A percentile compares a stretch with the other conserved stretches of the same genome.
phyloP scores from a whole-genome alignment of 1,284 basidiomycete genomes.

The Mycosarcoma mackinlayi region DNA sequence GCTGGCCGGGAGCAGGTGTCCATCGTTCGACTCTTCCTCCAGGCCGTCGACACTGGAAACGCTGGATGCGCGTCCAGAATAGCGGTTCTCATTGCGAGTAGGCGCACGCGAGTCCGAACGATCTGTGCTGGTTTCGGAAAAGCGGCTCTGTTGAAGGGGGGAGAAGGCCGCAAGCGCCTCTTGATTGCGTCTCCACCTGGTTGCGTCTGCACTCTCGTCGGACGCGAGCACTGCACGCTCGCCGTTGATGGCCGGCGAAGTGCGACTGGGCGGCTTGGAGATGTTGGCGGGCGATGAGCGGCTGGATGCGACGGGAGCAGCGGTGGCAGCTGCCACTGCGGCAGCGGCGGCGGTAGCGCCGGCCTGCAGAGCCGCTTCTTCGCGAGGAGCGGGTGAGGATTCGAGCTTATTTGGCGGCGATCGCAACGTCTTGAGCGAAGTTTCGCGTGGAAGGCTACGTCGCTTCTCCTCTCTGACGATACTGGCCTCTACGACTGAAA shows the following conservation, averaged over 20 bases:
- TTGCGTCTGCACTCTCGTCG: constrained; percentile 12
- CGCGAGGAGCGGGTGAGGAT: constrained; percentile 21
- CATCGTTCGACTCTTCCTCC: constrained; percentile 46
- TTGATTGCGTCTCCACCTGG: constrained; percentile 29
- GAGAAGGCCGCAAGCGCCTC: constrained; percentile 30
- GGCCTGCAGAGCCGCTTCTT: constrained; percentile 37
- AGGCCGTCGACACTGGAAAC: constrained; percentile 36
- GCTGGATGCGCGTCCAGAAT: constrained; percentile 35
- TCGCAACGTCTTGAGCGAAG: constrained; percentile 34
- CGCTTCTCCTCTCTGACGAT: not conserved
- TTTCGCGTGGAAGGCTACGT: constrained; percentile 26
- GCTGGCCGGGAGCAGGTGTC: constrained; percentile 51
- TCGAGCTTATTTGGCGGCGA: constrained; percentile 39
- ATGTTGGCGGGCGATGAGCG: not conserved
- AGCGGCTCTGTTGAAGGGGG: constrained; percentile 41
- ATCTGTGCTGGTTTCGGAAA: constrained; percentile 51
- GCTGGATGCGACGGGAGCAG: constrained; percentile 3
- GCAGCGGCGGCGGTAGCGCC: constrained; percentile 26
- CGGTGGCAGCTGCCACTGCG: constrained; percentile 7
- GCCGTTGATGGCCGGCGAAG: constrained; percentile 22
- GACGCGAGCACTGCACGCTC: constrained; percentile 22
- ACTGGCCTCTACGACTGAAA: not conserved
- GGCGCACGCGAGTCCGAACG: constrained; percentile 39
- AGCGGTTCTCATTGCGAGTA: constrained; percentile 40
- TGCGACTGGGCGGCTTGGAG: not conserved